Conservation (phyloP, 2,329 filamentous ascomycete genomes). For the Trichophyton mentagrophytes region DNA sequence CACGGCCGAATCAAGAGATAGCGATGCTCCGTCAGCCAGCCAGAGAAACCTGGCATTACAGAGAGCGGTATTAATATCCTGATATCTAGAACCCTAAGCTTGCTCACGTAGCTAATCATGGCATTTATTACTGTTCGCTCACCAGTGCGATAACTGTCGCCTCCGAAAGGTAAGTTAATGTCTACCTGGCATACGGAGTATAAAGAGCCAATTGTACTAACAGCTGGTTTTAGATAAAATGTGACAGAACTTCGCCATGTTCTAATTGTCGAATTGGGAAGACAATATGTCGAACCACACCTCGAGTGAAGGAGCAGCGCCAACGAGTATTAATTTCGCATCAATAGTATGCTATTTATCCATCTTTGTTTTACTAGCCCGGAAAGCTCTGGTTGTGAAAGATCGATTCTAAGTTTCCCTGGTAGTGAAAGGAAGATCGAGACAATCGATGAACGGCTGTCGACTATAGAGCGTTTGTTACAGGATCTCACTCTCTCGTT, state of each 20-base stretch:
- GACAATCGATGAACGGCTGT: slow-evolving; percentile 38
- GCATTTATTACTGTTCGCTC: background rate
- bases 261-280: slow-evolving; percentile 13
- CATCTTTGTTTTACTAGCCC: background rate
- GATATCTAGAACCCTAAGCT: background rate
- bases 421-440: slow-evolving; percentile 42
- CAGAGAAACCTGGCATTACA: background rate
- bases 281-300: slow-evolving; percentile 12
- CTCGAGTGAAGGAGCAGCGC: slow-evolving; percentile 13
- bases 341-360: slow-evolving; percentile 13
- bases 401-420: slow-evolving; percentile 7
- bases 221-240: slow-evolving; percentile 12
- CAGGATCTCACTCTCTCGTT: slow-evolving; percentile 20
- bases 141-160: slow-evolving; percentile 14
- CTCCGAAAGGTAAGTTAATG: slow-evolving; percentile 11
- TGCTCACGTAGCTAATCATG: background rate
- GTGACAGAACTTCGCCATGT: slow-evolving; percentile 13
- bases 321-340: slow-evolving; percentile 15
- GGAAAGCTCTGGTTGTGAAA: background rate
- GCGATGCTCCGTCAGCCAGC: background rate
- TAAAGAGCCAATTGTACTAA: background rate
- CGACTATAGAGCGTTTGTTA: slow-evolving; percentile 36
- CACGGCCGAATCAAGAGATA: slow-evolving; percentile 1
- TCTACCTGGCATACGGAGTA: background rate
- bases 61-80: slow-evolving; percentile 2